Evolutionary conservation across 2,329 filamentous ascomycete genomes (phyloP).

Genomic region (Sarocladium oryzae): DNA sequence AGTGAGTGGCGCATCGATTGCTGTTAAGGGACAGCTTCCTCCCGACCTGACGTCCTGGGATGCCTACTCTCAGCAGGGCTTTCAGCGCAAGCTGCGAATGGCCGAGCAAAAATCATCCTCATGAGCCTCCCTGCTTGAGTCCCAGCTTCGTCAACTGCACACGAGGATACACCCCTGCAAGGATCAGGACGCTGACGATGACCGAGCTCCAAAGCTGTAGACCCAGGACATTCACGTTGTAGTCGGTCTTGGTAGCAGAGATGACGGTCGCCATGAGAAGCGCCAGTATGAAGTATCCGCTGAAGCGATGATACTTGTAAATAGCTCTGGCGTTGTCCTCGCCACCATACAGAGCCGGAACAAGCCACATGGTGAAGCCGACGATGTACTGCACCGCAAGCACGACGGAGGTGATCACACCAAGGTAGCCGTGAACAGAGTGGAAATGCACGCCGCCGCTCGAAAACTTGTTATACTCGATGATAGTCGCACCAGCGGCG

Average conservation of each 20-base stretch:
- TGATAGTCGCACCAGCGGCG: constrained; percentile 59
- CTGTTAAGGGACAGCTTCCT: too few species aligned
- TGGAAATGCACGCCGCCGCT: constrained; percentile 67
- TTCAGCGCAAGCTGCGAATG: too few species aligned
- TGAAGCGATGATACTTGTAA: constrained; percentile 83
- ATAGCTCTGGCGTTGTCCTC: constrained; percentile 72
- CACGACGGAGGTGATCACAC: constrained; percentile 65
- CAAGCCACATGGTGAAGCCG: constrained; percentile 77
- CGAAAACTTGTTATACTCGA: constrained; percentile 77
- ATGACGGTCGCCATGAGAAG: constrained; percentile 68
- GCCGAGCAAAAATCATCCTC: too few species aligned
- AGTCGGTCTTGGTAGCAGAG: constrained; percentile 71
- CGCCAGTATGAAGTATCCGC: constrained; percentile 67
- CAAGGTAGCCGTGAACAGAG: constrained; percentile 75
- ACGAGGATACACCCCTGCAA: constrained; percentile 68
- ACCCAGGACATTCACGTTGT: constrained; percentile 59
- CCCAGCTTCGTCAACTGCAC: constrained; percentile 81
- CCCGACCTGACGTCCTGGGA: too few species aligned
- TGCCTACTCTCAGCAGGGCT: too few species aligned
- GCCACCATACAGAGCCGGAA: constrained; percentile 68
- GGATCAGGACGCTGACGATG: constrained; percentile 56
- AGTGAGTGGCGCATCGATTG: too few species aligned
- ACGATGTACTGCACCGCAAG: constrained; percentile 68
- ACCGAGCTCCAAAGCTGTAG: constrained; percentile 73
- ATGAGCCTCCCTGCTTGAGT: constrained; percentile 14